Percentiles rank a stretch among this genome's conserved stretches.
These are phyloP conservation scores for Umbilicus rupestris DNA, from an alignment of 164 flowering plant species.

Conservation along the genomic window DNA sequence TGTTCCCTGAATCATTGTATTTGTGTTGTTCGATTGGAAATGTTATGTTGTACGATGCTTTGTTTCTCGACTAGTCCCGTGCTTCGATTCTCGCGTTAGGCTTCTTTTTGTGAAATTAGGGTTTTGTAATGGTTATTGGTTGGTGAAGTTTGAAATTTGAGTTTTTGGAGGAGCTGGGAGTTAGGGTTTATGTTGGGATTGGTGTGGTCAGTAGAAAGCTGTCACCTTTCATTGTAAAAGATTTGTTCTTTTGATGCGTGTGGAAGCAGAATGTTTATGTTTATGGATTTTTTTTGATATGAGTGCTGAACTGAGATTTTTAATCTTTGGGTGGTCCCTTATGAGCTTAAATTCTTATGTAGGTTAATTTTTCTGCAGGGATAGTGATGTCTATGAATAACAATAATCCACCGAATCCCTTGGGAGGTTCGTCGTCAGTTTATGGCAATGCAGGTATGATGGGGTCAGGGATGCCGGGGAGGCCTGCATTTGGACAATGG, in stretches of 20 bases:
- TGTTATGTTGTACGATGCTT: not conserved
- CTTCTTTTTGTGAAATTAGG: not conserved
- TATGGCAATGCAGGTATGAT: slow-evolving; percentile 42
- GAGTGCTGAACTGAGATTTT: not conserved
- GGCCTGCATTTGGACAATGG: slow-evolving; percentile 19
- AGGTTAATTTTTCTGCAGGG: not conserved
- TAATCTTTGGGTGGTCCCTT: not conserved
- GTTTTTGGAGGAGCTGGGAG: no score
- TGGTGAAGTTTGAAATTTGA: not conserved
- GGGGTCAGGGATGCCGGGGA: slow-evolving; percentile 34
- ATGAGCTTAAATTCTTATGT: not conserved
- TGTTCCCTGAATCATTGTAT: not conserved
- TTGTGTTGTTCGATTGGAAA: not conserved
- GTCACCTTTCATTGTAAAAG: not conserved
- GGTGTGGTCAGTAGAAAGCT: not conserved
- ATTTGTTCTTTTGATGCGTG: no score
- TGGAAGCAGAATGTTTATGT: not conserved
- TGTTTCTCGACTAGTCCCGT: not conserved
- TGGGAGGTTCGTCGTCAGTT: slow-evolving; percentile 37
- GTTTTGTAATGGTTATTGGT: not conserved
- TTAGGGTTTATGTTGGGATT: no score
- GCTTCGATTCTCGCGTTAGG: not conserved
- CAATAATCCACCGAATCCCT: slow-evolving; percentile 35
- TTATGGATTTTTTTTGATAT: not conserved
- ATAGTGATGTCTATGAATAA: slow-evolving; percentile 41